Conservation (phyloP, 208 protist genomes). For the Porcisia hertigi region DNA sequence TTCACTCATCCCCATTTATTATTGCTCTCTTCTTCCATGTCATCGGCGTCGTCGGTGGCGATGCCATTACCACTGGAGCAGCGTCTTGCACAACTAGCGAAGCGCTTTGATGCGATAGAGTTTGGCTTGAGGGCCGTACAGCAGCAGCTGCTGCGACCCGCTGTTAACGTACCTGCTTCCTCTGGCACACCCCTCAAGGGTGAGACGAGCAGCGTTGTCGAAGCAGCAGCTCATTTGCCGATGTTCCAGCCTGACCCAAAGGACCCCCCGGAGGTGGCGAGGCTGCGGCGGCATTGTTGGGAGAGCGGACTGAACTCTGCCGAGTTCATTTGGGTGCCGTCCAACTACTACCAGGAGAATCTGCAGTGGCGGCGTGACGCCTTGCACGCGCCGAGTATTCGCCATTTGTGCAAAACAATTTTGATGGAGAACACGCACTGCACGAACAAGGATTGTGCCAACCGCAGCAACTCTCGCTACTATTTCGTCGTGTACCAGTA, state of each 20-base stretch:
- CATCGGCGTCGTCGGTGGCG: constrained; percentile 2
- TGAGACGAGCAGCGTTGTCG: neutral
- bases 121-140: constrained; percentile 23
- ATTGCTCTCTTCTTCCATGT: neutral
- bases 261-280: constrained; percentile 69
- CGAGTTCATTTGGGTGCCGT: constrained; percentile 83
- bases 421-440: constrained; percentile 93
- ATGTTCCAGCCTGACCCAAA: constrained; percentile 58
- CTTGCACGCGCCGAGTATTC: constrained; percentile 69
- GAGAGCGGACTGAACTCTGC: constrained; percentile 50
- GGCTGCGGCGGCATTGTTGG: constrained; percentile 56
- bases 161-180: neutral
- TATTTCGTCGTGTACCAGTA: constrained; percentile 88
- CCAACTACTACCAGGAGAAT: constrained; percentile 84
- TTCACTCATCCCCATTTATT: neutral
- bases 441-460: constrained; percentile 54
- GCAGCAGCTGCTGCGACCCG: constrained; percentile 7
- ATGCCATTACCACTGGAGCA: constrained; percentile 17
- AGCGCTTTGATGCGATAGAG: constrained; percentile 55
- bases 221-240: constrained; percentile 26
- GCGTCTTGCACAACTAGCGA: constrained; percentile 40
- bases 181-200: neutral
- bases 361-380: constrained; percentile 85
- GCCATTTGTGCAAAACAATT: constrained; percentile 93
- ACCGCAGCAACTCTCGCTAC: constrained; percentile 76